A percentile compares a stretch with the other conserved stretches of the same genome.
phyloP scores from a whole-genome alignment of 768 basidiomycete species.

The Mycena belliarum region DNA sequence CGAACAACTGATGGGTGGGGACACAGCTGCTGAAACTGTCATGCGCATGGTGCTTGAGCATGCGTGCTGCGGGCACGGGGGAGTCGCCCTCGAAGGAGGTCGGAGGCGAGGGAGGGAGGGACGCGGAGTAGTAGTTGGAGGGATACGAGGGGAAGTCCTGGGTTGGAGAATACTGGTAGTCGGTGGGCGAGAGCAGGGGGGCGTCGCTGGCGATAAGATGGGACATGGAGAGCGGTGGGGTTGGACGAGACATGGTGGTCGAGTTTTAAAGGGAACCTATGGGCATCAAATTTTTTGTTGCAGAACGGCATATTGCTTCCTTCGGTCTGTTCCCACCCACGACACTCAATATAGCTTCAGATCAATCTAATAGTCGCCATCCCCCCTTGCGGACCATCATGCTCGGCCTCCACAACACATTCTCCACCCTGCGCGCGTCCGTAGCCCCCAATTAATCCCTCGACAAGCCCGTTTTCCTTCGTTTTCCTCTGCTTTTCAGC shows the following conservation, averaged over 20 bases:
- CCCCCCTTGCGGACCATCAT: no score
- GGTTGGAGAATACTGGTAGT: conserved; percentile 38
- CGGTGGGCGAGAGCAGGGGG: conserved; percentile 54
- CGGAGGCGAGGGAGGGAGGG: conserved; percentile 50
- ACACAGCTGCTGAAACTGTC: conserved; percentile 58
- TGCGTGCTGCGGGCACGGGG: conserved; percentile 42
- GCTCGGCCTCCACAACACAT: no score
- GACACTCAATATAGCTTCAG: background rate
- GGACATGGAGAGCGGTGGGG: conserved; percentile 39
- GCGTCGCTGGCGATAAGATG: conserved; percentile 61
- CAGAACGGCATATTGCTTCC: background rate
- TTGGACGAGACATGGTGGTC: background rate
- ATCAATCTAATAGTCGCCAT: no score
- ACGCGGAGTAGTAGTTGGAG: conserved; percentile 54
- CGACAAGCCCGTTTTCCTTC: background rate
- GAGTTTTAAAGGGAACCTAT: background rate
- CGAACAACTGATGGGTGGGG: conserved; percentile 74
- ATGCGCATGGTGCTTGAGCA: conserved; percentile 56
- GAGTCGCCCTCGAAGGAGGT: conserved; percentile 49
- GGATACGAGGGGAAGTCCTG: conserved; percentile 37
- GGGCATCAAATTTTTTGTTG: background rate
- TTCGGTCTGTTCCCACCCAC: background rate
- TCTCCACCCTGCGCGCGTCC: background rate
- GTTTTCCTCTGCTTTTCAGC: background rate
- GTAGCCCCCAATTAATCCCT: background rate